phyloP scores from a whole-genome alignment of 192 early-diverging fungal species.

The Gaertneriomyces semiglobifer region DNA sequence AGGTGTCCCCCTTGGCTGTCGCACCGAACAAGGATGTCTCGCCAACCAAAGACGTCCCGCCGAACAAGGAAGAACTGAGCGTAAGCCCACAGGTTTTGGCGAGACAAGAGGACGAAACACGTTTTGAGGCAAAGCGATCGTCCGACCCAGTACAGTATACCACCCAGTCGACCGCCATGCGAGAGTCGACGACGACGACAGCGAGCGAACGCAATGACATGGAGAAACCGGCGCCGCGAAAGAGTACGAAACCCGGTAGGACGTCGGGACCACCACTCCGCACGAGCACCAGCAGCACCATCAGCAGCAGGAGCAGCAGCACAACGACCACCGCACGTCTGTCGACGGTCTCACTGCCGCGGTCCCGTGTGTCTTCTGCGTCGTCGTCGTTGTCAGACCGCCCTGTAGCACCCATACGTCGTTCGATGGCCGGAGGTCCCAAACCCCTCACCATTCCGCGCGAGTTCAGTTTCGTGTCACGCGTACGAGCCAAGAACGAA shows the following conservation, averaged over 20 bases:
- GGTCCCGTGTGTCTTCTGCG: background rate
- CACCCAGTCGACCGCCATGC: no score
- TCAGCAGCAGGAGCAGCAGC: background rate
- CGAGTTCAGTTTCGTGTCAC: conserved; percentile 39
- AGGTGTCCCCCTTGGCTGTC: no score
- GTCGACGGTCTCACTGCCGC: background rate
- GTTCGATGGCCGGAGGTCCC: no score
- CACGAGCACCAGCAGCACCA: background rate
- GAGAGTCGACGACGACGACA: background rate
- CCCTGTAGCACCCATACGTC: background rate
- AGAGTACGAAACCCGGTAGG: background rate
- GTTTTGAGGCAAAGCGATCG: no score
- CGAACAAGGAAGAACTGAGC: no score
- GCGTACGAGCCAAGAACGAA: conserved; percentile 11
- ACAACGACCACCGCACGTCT: background rate
- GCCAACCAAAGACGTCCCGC: no score
- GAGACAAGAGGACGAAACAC: no score
- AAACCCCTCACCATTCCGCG: conserved; percentile 32
- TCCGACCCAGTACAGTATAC: no score
- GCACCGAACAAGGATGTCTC: no score
- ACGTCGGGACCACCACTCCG: background rate
- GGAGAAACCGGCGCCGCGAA: background rate
- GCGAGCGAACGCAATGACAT: background rate
- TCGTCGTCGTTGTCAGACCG: background rate
- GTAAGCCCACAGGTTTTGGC: no score